Base-by-base conservation (phyloP, 177 flowering plant species). In the Vitis hybrid region DNA sequence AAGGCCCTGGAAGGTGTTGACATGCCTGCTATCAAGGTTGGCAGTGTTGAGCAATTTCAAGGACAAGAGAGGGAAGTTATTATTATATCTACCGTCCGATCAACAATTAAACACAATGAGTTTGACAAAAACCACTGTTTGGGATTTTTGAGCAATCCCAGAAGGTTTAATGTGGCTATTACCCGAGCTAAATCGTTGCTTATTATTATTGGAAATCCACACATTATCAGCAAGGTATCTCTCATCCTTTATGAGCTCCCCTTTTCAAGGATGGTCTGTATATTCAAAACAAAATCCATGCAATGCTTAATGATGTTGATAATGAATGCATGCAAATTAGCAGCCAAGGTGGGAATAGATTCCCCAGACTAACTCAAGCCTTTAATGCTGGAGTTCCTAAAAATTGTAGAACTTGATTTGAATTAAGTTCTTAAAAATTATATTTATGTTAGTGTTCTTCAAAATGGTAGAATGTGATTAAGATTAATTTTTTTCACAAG, bases 1-100 rank as follows among this genome's bases (percentile, higher is more conserved):
- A 80, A 73, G 29, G 87, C 86, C 21, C 86, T 95, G 29, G 97
- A 92, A 57, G 67, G 68, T 59, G 66, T 80, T 22, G 88, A 77
- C n/a, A 77, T 87, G 81, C 55, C 68, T 18, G 80, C 79, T 51
- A 62, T 95, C 16, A 91, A 89, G 77, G 93, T 95, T 75, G 99
- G 99, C 22, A 95, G 98, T 71, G 98, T 95, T 15, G 99, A 95
- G 71, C 97, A 93, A 74, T 95, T 93, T 74, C 99, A 95, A 69
- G 99, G 99, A 51, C 99, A 92, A 74, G 99, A 93, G 75, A 84
- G 80, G 70, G 70, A 86, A 66, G 90, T 93, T 10, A 93, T 95
- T 33, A 89, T 95, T 13, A 72, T 95, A 53, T 95, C 99, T 45
- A 93, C 99, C 10, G 99, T 95, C 33, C 82, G 99, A 58, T 95